Percentiles rank a stretch among this genome's conserved stretches.
Conservation (phyloP, 441 rosid species). For the Sinapis alba region DNA sequence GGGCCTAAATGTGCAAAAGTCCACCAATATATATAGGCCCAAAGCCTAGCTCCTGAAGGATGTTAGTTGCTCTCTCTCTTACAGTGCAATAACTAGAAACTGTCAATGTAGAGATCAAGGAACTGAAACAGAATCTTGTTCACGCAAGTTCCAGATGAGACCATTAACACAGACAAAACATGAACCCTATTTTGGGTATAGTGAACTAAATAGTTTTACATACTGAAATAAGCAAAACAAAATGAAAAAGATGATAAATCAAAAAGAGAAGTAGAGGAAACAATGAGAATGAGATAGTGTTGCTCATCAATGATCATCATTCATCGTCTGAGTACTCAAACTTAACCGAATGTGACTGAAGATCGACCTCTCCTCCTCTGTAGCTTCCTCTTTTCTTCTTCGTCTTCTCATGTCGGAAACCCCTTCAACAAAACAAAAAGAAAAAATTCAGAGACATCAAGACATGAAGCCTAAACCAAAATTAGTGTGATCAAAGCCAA, state of each 20-base stretch:
- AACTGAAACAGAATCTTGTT: slow-evolving; percentile 10
- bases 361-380: slow-evolving; percentile 92
- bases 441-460: background rate
- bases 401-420: slow-evolving; percentile 92
- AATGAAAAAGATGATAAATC: background rate
- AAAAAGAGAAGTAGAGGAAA: background rate
- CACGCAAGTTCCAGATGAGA: slow-evolving; percentile 1
- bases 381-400: slow-evolving; percentile 95
- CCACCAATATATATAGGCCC: background rate
- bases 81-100: background rate
- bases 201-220: slow-evolving; percentile 1
- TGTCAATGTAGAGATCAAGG: background rate
- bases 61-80: background rate
- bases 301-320: slow-evolving; percentile 29
- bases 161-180: slow-evolving; percentile 24
- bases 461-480: background rate
- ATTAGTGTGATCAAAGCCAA: background rate
- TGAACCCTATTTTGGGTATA: slow-evolving; percentile 20
- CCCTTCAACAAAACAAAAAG: slow-evolving; percentile 48
- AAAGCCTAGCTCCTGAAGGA: background rate
- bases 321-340: slow-evolving; percentile 85
- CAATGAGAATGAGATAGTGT: background rate
- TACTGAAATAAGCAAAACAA: background rate
- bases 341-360: slow-evolving; percentile 79
- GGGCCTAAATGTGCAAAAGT: background rate